These are phyloP conservation scores for Podospora conica DNA, from an alignment of 495 filamentous ascomycete genomes.

Conservation along the genomic window DNA sequence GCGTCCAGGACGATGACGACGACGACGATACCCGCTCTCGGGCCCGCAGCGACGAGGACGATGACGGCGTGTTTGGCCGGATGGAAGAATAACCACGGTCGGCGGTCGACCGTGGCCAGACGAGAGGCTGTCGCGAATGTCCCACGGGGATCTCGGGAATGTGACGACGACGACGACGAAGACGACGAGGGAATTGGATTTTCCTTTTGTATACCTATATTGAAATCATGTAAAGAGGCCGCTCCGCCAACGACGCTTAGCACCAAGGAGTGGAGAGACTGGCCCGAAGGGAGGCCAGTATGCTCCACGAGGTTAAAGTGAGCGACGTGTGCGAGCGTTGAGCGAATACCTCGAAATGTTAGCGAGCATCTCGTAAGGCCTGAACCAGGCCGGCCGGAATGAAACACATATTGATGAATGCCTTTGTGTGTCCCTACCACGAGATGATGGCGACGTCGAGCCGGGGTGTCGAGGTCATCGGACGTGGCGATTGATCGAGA, in stretches of 20 bases:
- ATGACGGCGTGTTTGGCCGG: slow-evolving; percentile 88
- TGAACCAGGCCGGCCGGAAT: background rate
- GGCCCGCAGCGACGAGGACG: slow-evolving; percentile 75
- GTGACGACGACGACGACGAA: slow-evolving; percentile 9
- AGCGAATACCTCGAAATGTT: slow-evolving; percentile 42
- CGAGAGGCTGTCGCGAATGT: background rate
- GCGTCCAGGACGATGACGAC: slow-evolving; percentile 73
- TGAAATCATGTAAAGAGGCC: slow-evolving; percentile 40
- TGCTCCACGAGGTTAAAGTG: slow-evolving; percentile 58
- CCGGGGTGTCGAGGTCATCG: background rate
- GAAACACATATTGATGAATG: background rate
- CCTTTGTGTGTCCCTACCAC: background rate
- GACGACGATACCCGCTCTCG: slow-evolving; percentile 61
- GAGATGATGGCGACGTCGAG: background rate
- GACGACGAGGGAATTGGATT: slow-evolving; percentile 19
- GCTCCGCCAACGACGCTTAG: slow-evolving; percentile 52
- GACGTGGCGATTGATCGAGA: background rate
- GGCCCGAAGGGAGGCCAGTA: slow-evolving; percentile 8
- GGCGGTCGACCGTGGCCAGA: background rate
- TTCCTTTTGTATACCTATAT: slow-evolving; percentile 47
- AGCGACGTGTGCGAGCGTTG: slow-evolving; percentile 52
- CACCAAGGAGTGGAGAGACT: slow-evolving; percentile 51
- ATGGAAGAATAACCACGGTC: slow-evolving; percentile 73
- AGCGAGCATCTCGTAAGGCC: slow-evolving; percentile 11
- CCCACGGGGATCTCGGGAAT: background rate